Conservation (phyloP, 1,284 basidiomycete species). For the Trametes pubescens region DNA sequence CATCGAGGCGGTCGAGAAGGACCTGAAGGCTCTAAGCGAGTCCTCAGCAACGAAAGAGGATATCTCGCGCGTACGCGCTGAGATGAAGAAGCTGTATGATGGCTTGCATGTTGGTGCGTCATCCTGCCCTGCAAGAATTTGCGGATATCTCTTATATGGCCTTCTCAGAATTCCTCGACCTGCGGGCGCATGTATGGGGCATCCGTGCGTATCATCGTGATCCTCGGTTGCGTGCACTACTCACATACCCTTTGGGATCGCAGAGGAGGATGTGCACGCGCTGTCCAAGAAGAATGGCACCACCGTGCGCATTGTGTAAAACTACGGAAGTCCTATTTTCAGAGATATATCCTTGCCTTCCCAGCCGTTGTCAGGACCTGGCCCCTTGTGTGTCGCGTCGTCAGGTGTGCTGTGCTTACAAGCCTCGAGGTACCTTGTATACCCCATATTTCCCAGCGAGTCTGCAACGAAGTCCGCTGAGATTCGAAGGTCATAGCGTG, state of each 20-base stretch:
- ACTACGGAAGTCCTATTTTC: not conserved
- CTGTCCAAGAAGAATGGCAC: conserved; percentile 72
- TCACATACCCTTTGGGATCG: conserved; percentile 11
- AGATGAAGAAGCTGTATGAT: conserved; percentile 88
- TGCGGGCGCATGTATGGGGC: conserved; percentile 83
- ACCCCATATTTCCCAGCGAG: not conserved
- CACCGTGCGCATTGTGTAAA: conserved; percentile 54
- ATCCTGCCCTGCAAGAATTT: not conserved
- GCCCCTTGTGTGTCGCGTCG: not conserved
- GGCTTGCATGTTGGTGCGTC: conserved; percentile 77
- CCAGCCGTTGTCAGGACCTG: not conserved
- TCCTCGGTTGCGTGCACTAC: conserved; percentile 8
- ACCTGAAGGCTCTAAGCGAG: conserved; percentile 79
- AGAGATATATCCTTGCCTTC: conserved; percentile 10
- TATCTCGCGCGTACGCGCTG: conserved; percentile 73
- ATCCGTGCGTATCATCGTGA: conserved; percentile 66
- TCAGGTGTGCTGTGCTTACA: not conserved
- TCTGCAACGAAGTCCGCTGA: too few species aligned
- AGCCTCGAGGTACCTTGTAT: not conserved
- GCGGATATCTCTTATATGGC: not conserved
- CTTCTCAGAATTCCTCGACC: conserved; percentile 73
- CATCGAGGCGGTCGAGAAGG: conserved; percentile 90
- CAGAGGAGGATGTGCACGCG: conserved; percentile 84
- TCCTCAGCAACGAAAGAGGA: conserved; percentile 81
- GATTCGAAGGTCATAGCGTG: too few species aligned